Base-by-base conservation (phyloP, 345 rosid genomes). In the Rubroshorea leprosula region DNA sequence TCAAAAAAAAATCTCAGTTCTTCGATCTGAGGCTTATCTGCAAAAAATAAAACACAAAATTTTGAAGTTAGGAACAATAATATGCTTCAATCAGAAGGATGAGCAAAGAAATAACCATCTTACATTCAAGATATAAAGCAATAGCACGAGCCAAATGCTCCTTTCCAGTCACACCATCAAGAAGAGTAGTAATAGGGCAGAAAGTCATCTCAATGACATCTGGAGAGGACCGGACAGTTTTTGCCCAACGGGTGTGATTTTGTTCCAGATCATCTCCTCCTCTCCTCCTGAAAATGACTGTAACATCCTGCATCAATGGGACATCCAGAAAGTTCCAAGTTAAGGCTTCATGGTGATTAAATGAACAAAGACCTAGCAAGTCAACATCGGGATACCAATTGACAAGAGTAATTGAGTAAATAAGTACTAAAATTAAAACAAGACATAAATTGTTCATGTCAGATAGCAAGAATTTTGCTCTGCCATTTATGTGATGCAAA, bases 211-310 rank as follows among this genome's bases (percentile, higher is more conserved):
- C 80, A 56, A 86, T 79, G 55, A 86, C 75, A 62, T 86, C 89
- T 0, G 94, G 94, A 53, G 85, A 81, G 25, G 79, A 74, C 29
- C 29, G 65, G 52, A 86, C 94, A 8, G 89, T 86, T 53, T 57
- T 69, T 54, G 72, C 83, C 89, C 94, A 86, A 35, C 52, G 81
- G 25, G 24, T 52, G 54, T 81, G 85, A 70, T 64, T 83, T 66
- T 83, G 87, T 41, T 81, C 94, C 54, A 86, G 63, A 72, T 86
- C 89, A 68, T 86, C 89, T 58, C 94, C 94, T 57, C 94, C 94
- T 72, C 89, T 74, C 63, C 89, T 73, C 57, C 94, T 71, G 51
- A 81, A 83, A 72, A 83, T 86, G 51, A 83, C 83, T 10, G 85
- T 86, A 53, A 85, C 82, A 67, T 85, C 86, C 93, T 85, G 80